Evolutionary conservation across 768 basidiomycete species (phyloP).

Genomic region (Candolleomyces aberdarensis): DNA sequence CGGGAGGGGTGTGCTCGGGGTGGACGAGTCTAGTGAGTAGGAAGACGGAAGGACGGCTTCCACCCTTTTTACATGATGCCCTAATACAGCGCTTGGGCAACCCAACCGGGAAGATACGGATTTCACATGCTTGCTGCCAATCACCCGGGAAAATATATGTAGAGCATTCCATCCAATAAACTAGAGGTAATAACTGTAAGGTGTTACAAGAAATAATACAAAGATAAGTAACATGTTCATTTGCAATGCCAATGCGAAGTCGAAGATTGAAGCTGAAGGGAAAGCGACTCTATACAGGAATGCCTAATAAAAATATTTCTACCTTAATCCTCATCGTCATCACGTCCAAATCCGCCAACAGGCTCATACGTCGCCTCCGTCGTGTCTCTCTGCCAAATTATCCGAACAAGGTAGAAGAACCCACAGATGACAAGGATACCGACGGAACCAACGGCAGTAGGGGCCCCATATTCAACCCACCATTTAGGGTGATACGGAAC

Average conservation of each 20-base stretch:
- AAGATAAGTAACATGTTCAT: background rate
- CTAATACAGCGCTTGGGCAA: background rate
- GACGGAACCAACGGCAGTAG: slow-evolving; percentile 54
- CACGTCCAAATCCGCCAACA: slow-evolving; percentile 70
- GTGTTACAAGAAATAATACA: slow-evolving; percentile 7
- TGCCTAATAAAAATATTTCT: background rate
- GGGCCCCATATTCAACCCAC: slow-evolving; percentile 77
- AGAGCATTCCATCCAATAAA: background rate
- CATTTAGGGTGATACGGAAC: slow-evolving; percentile 84
- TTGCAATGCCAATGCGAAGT: background rate
- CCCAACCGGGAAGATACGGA: slow-evolving; percentile 5
- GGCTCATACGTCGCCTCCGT: slow-evolving; percentile 91
- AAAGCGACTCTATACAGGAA: slow-evolving; percentile 5
- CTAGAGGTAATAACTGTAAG: background rate
- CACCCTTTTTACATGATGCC: background rate
- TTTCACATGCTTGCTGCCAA: slow-evolving; percentile 5
- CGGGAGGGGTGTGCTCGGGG: background rate
- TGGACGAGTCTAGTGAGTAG: background rate
- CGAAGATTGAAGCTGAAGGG: background rate
- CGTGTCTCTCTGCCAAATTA: slow-evolving; percentile 69
- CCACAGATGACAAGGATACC: slow-evolving; percentile 60
- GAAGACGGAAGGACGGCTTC: background rate
- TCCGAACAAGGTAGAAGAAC: slow-evolving; percentile 72
- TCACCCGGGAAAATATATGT: background rate
- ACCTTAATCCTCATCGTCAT: slow-evolving; percentile 39